Evolutionary conservation across 1,284 basidiomycete species (phyloP).

Genomic region (Leccinum ponderosum): DNA sequence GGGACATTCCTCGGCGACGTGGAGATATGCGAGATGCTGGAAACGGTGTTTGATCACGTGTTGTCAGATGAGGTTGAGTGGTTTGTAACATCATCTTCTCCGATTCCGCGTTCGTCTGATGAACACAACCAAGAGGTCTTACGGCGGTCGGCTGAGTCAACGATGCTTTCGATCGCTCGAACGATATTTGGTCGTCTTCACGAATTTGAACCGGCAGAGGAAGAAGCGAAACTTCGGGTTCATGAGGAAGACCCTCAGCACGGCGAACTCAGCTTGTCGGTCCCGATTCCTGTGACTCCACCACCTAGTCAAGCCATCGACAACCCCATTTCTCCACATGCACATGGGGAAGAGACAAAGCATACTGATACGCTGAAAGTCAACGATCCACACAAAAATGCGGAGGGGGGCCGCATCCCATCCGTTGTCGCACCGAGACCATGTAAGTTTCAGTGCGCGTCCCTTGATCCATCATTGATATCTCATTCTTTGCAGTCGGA

Average conservation of each 20-base stretch:
- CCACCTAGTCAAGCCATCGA: slow-evolving; percentile 6
- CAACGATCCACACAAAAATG: background rate
- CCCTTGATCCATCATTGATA: slow-evolving; percentile 5
- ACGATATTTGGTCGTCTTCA: slow-evolving; percentile 80
- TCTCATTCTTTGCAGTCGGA: slow-evolving; percentile 57
- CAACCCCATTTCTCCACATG: slow-evolving; percentile 3
- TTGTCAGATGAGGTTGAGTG: slow-evolving; percentile 94
- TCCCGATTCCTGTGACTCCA: slow-evolving; percentile 33
- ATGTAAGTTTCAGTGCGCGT: slow-evolving; percentile 17
- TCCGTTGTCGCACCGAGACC: slow-evolving; percentile 19
- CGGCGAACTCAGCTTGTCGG: slow-evolving; percentile 61
- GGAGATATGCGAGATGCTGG: slow-evolving; percentile 97
- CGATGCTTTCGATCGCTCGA: slow-evolving; percentile 87
- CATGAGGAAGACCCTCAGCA: slow-evolving; percentile 51
- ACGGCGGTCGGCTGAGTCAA: slow-evolving; percentile 91
- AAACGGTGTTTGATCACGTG: slow-evolving; percentile 96
- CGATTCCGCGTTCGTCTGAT: slow-evolving; percentile 14
- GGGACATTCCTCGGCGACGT: slow-evolving; percentile 81
- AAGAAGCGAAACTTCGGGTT: slow-evolving; percentile 64
- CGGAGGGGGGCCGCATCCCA: slow-evolving; percentile 10
- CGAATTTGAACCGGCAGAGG: slow-evolving; percentile 61
- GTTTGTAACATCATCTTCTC: slow-evolving; percentile 48
- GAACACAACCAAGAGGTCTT: slow-evolving; percentile 65
- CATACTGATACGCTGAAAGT: background rate
- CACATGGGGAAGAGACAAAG: slow-evolving; percentile 7